These are phyloP conservation scores for Knoxia roxburghii DNA, from an alignment of 257 asterid species.

Conservation along the genomic window DNA sequence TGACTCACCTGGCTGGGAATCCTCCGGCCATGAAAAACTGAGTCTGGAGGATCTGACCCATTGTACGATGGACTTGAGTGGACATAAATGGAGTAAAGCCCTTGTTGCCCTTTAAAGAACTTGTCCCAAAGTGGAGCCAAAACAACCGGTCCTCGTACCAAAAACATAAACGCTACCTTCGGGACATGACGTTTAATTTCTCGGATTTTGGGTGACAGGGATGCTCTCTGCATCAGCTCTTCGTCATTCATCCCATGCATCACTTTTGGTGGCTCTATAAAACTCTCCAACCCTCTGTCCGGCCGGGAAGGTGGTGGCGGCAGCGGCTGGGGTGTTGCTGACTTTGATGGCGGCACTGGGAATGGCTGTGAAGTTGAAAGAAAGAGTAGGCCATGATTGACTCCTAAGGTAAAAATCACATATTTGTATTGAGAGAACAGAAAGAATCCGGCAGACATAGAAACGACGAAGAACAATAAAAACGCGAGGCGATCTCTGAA, in stretches of 20 bases:
- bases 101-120: conserved; percentile 35
- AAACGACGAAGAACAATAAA: conserved; percentile 38
- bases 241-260: conserved; percentile 53
- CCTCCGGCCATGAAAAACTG: conserved; percentile 62
- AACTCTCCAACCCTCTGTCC: conserved; percentile 7
- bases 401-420: conserved; percentile 45
- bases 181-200: conserved; percentile 29
- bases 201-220: conserved; percentile 35
- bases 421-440: conserved; percentile 45
- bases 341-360: conserved; percentile 4
- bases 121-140: conserved; percentile 43
- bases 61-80: conserved; percentile 32
- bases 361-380: conserved; percentile 26
- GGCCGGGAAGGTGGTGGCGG: not conserved
- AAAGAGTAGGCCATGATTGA: conserved; percentile 42
- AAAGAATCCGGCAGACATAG: conserved; percentile 46
- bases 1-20: conserved; percentile 87
- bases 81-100: conserved; percentile 36
- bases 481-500: conserved; percentile 29
- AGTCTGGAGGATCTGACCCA: conserved; percentile 27
- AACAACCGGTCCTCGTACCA: conserved; percentile 31
- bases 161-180: conserved; percentile 44
- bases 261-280: conserved; percentile 18
- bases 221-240: conserved; percentile 51
- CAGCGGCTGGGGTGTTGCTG: not conserved